phyloP scores from a whole-genome alignment of 768 basidiomycete genomes.

The Cubamyces sp. region DNA sequence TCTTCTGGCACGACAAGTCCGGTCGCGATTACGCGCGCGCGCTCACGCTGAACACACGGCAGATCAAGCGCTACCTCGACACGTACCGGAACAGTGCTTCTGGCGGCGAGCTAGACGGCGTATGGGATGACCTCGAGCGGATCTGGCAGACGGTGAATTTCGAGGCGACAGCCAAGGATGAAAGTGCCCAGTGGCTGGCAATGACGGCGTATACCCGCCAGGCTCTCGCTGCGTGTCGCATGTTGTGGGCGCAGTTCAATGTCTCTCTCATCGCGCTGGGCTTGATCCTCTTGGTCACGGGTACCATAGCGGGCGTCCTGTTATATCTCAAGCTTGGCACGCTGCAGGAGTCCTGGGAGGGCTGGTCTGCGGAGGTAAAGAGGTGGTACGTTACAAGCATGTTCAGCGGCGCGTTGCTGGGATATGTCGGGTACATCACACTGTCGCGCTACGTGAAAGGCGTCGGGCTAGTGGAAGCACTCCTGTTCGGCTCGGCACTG shows the following conservation, averaged over 20 bases:
- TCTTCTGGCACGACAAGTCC: slow-evolving; percentile 65
- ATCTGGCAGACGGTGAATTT: slow-evolving; percentile 42
- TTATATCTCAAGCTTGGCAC: slow-evolving; percentile 55
- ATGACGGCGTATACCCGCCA: slow-evolving; percentile 57
- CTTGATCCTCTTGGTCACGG: slow-evolving; percentile 58
- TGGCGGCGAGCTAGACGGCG: slow-evolving; percentile 72
- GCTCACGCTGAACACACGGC: slow-evolving; percentile 68
- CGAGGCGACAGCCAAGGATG: slow-evolving; percentile 10
- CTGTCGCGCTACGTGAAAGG: slow-evolving; percentile 45
- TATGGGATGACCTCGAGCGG: slow-evolving; percentile 56
- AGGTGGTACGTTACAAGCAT: slow-evolving; percentile 24
- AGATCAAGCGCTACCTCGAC: slow-evolving; percentile 76
- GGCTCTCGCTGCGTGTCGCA: slow-evolving; percentile 72
- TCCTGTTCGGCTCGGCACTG: slow-evolving; percentile 54
- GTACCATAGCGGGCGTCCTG: slow-evolving; percentile 57
- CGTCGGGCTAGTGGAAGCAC: slow-evolving; percentile 41
- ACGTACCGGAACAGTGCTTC: slow-evolving; percentile 73
- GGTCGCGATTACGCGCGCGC: slow-evolving; percentile 56
- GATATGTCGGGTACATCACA: slow-evolving; percentile 38
- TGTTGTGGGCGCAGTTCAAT: slow-evolving; percentile 96
- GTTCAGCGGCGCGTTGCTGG: slow-evolving; percentile 34
- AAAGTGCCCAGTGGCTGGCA: slow-evolving; percentile 24
- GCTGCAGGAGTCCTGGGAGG: slow-evolving; percentile 45
- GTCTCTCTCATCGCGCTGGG: slow-evolving; percentile 76
- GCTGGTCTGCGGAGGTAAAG: slow-evolving; percentile 38